phyloP scores from a whole-genome alignment of 495 filamentous ascomycete species.

The Chlorociboria aeruginascens region DNA sequence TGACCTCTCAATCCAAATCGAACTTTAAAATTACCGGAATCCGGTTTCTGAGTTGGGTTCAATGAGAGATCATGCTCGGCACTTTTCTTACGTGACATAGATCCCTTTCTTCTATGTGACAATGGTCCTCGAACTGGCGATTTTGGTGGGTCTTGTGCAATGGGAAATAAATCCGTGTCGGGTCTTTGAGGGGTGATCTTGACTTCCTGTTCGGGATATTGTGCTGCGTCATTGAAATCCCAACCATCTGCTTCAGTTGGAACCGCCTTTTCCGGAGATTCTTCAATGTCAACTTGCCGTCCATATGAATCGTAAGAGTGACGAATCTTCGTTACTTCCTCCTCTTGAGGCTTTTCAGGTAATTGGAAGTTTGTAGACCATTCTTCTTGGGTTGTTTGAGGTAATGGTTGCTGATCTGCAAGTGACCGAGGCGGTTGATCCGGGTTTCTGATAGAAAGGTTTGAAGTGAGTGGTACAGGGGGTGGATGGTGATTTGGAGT shows the following conservation, averaged over 20 bases:
- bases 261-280: background rate
- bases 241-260: conserved; percentile 33
- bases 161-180: conserved; percentile 77
- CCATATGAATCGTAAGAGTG: conserved; percentile 47
- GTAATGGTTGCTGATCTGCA: conserved; percentile 23
- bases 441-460: conserved; percentile 21
- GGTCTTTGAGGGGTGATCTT: conserved; percentile 49
- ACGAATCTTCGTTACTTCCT: conserved; percentile 41
- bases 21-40: conserved; percentile 72
- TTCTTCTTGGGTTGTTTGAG: conserved; percentile 24
- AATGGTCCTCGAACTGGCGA: conserved; percentile 62
- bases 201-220: conserved; percentile 36
- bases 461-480: conserved; percentile 25
- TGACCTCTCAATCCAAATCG: conserved; percentile 87
- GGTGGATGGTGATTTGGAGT: conserved; percentile 45
- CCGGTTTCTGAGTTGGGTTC: conserved; percentile 35
- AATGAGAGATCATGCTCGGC: conserved; percentile 40
- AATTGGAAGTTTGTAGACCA: conserved; percentile 30
- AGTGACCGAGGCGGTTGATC: conserved; percentile 33
- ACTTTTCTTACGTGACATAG: conserved; percentile 47
- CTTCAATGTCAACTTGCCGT: conserved; percentile 26
- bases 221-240: conserved; percentile 74
- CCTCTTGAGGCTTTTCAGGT: conserved; percentile 35
- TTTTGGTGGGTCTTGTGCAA: conserved; percentile 67
- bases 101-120: conserved; percentile 74